Evolutionary conservation across 352 stramenopile genomes (phyloP).

Genomic region (Phytopythium ostracodes): DNA sequence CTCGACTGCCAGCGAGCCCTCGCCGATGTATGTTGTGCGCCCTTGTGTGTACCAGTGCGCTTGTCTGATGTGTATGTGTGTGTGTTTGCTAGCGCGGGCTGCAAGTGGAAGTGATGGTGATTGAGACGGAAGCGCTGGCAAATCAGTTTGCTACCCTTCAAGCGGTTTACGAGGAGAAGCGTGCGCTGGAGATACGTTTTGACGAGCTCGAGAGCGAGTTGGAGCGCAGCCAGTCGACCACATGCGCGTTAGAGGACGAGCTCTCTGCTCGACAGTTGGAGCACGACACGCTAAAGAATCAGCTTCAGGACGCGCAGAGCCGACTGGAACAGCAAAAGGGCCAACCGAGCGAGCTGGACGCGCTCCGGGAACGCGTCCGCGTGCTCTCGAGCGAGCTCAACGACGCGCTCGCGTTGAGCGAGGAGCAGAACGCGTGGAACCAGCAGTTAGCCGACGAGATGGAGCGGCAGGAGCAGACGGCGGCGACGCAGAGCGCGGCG

Average conservation of each 20-base stretch:
- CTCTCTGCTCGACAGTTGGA: slow-evolving; percentile 5
- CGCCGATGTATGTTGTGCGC: slow-evolving; percentile 15
- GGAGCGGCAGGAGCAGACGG: neutral
- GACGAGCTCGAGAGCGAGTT: slow-evolving; percentile 11
- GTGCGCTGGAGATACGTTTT: slow-evolving; percentile 21
- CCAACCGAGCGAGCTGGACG: neutral
- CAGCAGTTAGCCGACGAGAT: slow-evolving; percentile 1
- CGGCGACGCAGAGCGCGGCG: neutral
- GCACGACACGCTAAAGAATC: neutral
- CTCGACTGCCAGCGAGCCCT: slow-evolving; percentile 18
- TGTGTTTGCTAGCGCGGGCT: slow-evolving; percentile 14
- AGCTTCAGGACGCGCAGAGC: neutral
- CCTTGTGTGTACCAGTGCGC: neutral
- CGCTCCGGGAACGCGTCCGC: neutral
- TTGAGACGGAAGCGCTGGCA: slow-evolving; percentile 16
- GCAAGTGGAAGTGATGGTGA: slow-evolving; percentile 18
- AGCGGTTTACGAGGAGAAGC: slow-evolving; percentile 12
- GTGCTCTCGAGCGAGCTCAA: slow-evolving; percentile 1
- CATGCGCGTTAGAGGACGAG: slow-evolving; percentile 20
- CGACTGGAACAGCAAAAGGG: neutral
- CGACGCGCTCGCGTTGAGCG: slow-evolving; percentile 6
- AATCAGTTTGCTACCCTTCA: slow-evolving; percentile 23
- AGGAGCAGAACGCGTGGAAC: slow-evolving; percentile 20
- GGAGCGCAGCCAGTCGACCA: slow-evolving; percentile 9
- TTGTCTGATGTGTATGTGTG: neutral